Evolutionary conservation across 805 yeast genomes (phyloP), one percentile per base, ranked within the genome.

Genomic region (Metschnikowia borealis): DNA sequence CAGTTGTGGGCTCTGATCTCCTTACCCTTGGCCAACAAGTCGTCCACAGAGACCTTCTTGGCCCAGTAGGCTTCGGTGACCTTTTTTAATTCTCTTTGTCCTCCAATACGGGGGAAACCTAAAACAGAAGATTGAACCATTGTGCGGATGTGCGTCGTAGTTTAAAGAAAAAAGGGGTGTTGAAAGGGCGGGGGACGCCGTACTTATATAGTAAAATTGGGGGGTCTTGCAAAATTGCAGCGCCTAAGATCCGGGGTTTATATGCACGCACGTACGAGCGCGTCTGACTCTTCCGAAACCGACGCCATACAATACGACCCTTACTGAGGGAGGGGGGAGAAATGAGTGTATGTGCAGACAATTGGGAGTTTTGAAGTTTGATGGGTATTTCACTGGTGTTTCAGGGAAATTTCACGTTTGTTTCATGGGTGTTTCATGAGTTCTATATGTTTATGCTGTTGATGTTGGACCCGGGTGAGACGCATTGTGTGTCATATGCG

Each of bases 61-160:
- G 82, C 73, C 99, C 99, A 94, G 92, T 94, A 94, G 72, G 96
- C 87, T 81, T 94, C 99, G 64, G 99, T 94, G 75, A 89, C 89
- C 79, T 94, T 94, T 81, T 94, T 94, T 76, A 94, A 85, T 81
- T 94, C 99, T 84, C 99, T 94, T 81, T 90, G 90, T 66, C 97
- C 94, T 69, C 99, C 99, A 70, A 92, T 94, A 82, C 99, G 94
- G 79, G 99, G 99, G 94, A 94, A 94, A 75, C 99, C 99, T 78
- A 94, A 84, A 66, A 94, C 95, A 70, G 97, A 84, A 59, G 98
- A 92, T 77, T 85, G 85, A 77, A 92, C 98, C 98, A 92, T 92
- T 67, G 54, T 79, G 21, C 31, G 31, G 13, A 23, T 23, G 32
- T 38, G 42, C 32, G 40, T 13, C 15, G 39, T 29, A 21, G 46